A percentile compares a stretch with the other conserved stretches of the same genome.
These are phyloP conservation scores for Erythrobasidium yunnanense DNA, from an alignment of 768 basidiomycete species.

Conservation along the genomic window DNA sequence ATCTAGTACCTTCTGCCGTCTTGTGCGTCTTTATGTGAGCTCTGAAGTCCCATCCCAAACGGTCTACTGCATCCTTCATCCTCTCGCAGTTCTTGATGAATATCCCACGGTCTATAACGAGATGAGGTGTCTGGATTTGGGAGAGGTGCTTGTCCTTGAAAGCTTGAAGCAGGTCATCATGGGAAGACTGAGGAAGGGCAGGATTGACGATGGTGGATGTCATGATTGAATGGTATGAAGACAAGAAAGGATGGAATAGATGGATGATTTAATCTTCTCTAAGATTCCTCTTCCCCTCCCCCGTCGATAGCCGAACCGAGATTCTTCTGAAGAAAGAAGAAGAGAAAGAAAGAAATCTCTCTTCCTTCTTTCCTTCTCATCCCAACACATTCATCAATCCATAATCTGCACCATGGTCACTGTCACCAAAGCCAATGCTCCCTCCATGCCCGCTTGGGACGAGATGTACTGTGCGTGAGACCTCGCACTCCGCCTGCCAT, in stretches of 20 bases:
- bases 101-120: conserved; percentile 5
- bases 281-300: too few species aligned
- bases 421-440: neutral
- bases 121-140: conserved; percentile 17
- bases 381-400: too few species aligned
- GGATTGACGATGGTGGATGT: too few species aligned
- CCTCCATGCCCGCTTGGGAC: neutral
- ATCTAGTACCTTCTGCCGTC: conserved; percentile 7
- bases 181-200: too few species aligned
- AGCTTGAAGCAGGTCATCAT: neutral
- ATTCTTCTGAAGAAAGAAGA: too few species aligned
- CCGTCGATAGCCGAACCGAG: too few species aligned
- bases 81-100: conserved; percentile 25
- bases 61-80: neutral
- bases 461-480: neutral
- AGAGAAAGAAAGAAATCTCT: too few species aligned
- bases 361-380: too few species aligned
- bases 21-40: conserved; percentile 29
- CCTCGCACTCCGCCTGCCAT: too few species aligned
- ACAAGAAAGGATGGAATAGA: too few species aligned
- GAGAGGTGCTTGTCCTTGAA: conserved; percentile 14
- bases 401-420: neutral
- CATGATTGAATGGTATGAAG: too few species aligned
- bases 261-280: too few species aligned
- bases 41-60: conserved; percentile 20